phyloP scores from a whole-genome alignment of 352 stramenopile species.

The Phytopythium sindhum region DNA sequence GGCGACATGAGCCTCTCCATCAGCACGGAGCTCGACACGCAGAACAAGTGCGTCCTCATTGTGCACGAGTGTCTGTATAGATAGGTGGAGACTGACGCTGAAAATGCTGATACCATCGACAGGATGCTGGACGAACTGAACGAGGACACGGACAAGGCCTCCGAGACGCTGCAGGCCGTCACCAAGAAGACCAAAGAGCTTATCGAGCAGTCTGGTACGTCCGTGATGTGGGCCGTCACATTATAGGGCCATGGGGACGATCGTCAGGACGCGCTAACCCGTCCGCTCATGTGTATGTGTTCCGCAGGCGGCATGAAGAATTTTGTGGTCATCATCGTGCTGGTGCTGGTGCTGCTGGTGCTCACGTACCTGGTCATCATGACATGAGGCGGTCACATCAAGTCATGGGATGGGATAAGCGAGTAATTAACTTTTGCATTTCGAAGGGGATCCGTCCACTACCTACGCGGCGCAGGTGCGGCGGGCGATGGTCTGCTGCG shows the following conservation, averaged over 20 bases:
- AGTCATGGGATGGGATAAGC: too few species aligned
- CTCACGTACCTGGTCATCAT: conserved; percentile 88
- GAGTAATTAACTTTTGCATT: conserved; percentile 2
- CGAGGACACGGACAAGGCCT: conserved; percentile 80
- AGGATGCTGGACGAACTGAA: conserved; percentile 86
- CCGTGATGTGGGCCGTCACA: neutral
- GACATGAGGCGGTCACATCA: conserved; percentile 38
- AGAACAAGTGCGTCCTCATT: conserved; percentile 59
- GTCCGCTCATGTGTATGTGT: too few species aligned
- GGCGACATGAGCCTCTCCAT: conserved; percentile 85
- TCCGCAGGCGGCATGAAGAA: conserved; percentile 78
- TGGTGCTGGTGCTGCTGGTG: conserved; percentile 78
- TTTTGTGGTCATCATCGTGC: conserved; percentile 84
- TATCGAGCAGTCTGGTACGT: conserved; percentile 71
- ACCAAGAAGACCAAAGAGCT: conserved; percentile 87
- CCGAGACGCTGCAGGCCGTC: conserved; percentile 62
- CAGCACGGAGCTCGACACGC: conserved; percentile 75
- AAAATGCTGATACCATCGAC: conserved; percentile 8
- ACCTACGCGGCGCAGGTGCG: conserved; percentile 30
- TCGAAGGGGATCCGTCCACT: neutral
- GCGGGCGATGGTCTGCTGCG: conserved; percentile 66
- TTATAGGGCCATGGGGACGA: too few species aligned
- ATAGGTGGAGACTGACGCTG: neutral
- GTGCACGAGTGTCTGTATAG: too few species aligned
- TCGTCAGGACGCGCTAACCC: neutral